A percentile compares a stretch with the other conserved stretches of the same genome.
Evolutionary conservation across 495 filamentous ascomycete species (phyloP).

Genomic region (Penicillium nucicola): DNA sequence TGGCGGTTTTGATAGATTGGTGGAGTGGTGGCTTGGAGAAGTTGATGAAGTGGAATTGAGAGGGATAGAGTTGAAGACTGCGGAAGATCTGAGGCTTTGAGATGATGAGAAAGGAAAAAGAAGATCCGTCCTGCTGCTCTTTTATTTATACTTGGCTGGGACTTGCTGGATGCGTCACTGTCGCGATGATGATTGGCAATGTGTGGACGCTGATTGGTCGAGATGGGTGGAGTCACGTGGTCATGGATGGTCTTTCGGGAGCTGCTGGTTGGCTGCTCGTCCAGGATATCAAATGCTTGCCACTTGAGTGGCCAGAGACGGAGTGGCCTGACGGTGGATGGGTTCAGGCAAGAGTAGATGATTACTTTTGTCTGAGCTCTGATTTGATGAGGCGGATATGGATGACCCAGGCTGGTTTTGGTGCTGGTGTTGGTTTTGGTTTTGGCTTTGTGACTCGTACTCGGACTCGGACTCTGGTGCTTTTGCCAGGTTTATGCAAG

Average conservation of each 20-base stretch:
- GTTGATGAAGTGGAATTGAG: background rate
- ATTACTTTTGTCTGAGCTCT: conserved; percentile 6
- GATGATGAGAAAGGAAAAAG: background rate
- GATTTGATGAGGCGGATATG: conserved; percentile 4
- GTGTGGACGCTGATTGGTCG: conserved; percentile 22
- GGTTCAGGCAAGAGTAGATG: background rate
- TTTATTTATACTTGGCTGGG: conserved; percentile 27
- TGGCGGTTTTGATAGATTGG: conserved; percentile 19
- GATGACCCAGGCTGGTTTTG: background rate
- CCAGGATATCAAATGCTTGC: background rate
- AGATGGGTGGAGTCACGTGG: conserved; percentile 3
- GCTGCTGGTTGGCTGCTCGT: conserved; percentile 10
- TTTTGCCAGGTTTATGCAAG: background rate
- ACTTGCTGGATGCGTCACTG: conserved; percentile 9
- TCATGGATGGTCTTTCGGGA: background rate
- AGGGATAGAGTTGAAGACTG: background rate
- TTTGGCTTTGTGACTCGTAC: no score
- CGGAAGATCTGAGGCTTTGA: background rate
- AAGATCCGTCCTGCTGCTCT: background rate
- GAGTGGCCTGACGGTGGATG: background rate
- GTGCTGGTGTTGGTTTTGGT: no score
- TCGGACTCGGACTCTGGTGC: background rate
- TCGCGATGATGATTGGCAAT: conserved; percentile 28
- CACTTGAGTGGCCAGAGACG: background rate
- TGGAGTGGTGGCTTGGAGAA: background rate